A percentile compares a stretch with the other conserved stretches of the same genome.
Evolutionary conservation across 176 grass and related monocot genomes (phyloP).

Genomic region (Panicum miliaceum): DNA sequence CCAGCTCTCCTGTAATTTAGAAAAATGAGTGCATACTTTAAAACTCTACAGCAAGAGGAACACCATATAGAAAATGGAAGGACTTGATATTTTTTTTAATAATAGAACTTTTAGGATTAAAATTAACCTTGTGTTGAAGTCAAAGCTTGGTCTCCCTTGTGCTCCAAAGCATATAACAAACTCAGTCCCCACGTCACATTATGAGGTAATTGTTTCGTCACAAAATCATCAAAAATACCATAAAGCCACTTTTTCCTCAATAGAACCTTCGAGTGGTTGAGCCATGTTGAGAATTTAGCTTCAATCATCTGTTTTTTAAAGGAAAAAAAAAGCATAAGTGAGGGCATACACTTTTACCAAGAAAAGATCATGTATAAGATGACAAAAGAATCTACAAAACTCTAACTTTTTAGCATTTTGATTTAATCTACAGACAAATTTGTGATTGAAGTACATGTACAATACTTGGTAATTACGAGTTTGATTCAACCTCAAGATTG

Average conservation of each 20-base stretch:
- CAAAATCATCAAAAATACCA: constrained; percentile 93
- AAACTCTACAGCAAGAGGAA: constrained; percentile 28
- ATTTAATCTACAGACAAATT: neutral
- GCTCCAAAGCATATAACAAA: constrained; percentile 97
- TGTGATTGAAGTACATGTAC: neutral
- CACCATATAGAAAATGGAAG: neutral
- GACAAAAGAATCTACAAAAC: constrained; percentile 6
- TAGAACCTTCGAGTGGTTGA: constrained; percentile 78
- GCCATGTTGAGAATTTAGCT: constrained; percentile 76
- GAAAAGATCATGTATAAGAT: neutral
- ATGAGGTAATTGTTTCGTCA: constrained; percentile 89
- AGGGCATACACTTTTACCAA: constrained; percentile 24
- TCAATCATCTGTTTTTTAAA: constrained; percentile 74
- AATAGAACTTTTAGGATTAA: constrained; percentile 21
- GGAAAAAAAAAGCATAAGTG: neutral
- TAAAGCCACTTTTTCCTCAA: constrained; percentile 93
- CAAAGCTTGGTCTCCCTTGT: constrained; percentile 85
- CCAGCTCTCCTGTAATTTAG: constrained; percentile 72
- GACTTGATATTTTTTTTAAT: constrained; percentile 2
- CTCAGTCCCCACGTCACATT: constrained; percentile 98
- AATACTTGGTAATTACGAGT: constrained; percentile 15
- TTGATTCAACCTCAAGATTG: constrained; percentile 25
- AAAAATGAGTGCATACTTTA: constrained; percentile 25
- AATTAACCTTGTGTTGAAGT: constrained; percentile 80
- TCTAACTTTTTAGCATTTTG: constrained; percentile 3